These are phyloP conservation scores for Spergularia marina DNA, from an alignment of 148 eudicot species.

Conservation along the genomic window DNA sequence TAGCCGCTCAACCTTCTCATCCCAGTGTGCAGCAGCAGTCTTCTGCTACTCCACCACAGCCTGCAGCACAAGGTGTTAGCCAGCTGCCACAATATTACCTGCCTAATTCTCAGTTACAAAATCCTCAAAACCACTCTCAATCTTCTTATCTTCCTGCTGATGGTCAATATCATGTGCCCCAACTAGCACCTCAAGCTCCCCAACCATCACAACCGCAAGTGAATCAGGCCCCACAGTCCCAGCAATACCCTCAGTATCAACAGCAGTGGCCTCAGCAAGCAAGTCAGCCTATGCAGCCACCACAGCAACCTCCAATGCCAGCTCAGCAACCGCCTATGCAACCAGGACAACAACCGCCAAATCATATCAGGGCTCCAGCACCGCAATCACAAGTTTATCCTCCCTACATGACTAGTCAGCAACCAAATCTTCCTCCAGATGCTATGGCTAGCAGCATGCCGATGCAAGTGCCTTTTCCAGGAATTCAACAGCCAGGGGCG, in stretches of 20 bases:
- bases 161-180: slow-evolving; percentile 47
- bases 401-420: slow-evolving; percentile 60
- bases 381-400: slow-evolving; percentile 56
- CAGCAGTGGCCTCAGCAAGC: slow-evolving; percentile 67
- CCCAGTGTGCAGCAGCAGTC: slow-evolving; percentile 39
- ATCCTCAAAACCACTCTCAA: slow-evolving; percentile 45
- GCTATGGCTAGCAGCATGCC: slow-evolving; percentile 58
- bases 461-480: slow-evolving; percentile 68
- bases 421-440: slow-evolving; percentile 58
- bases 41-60: slow-evolving; percentile 38
- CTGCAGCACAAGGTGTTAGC: slow-evolving; percentile 39
- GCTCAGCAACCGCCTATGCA: slow-evolving; percentile 45
- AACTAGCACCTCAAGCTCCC: slow-evolving; percentile 41
- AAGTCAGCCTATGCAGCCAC: slow-evolving; percentile 48
- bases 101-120: slow-evolving; percentile 46
- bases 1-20: slow-evolving; percentile 48
- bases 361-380: slow-evolving; percentile 47
- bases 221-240: slow-evolving; percentile 56
- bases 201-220: slow-evolving; percentile 54
- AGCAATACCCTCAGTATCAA: slow-evolving; percentile 57
- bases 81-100: slow-evolving; percentile 59
- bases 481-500: slow-evolving; percentile 50
- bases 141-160: slow-evolving; percentile 53
- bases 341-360: slow-evolving; percentile 37
- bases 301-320: slow-evolving; percentile 39